A percentile compares a stretch with the other conserved stretches of the same genome.
Conservation (phyloP, 768 basidiomycete species). For the Boletales sp. region DNA sequence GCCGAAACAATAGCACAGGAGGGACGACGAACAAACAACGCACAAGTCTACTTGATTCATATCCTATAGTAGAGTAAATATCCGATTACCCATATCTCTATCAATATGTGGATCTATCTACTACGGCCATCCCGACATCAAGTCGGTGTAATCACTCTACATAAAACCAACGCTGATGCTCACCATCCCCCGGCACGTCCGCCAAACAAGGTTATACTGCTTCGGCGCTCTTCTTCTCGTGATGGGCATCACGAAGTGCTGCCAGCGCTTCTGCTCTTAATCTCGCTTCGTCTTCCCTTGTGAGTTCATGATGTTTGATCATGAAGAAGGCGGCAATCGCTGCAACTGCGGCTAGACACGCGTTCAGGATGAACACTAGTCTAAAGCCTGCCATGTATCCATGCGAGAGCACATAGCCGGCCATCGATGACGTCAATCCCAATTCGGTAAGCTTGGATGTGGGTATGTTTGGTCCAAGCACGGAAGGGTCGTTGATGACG, state of each 20-base stretch:
- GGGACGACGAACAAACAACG: too few species aligned
- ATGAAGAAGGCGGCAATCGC: conserved; percentile 54
- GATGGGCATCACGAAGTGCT: neutral
- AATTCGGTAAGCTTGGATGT: conserved; percentile 31
- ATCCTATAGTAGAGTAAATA: too few species aligned
- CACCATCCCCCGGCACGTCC: neutral
- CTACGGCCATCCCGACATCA: too few species aligned
- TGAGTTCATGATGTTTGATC: conserved; percentile 61
- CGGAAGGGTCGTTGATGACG: conserved; percentile 48
- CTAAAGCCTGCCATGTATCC: conserved; percentile 59
- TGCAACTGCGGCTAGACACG: conserved; percentile 49
- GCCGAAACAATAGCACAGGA: too few species aligned
- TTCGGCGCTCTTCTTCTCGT: neutral
- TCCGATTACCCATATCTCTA: too few species aligned
- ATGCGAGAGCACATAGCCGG: conserved; percentile 39
- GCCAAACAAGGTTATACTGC: conserved; percentile 1
- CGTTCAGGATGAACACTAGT: conserved; percentile 59
- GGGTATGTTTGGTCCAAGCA: conserved; percentile 28
- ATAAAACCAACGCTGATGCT: neutral
- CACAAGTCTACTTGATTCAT: too few species aligned
- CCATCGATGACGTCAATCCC: conserved; percentile 36
- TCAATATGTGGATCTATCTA: too few species aligned
- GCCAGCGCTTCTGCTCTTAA: conserved; percentile 39
- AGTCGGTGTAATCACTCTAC: too few species aligned
- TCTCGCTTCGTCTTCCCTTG: conserved; percentile 51